Percentiles rank a stretch among this genome's conserved stretches.
These are phyloP conservation scores for Pichia sorboxylosa DNA, from an alignment of 1,139 yeast species.

Conservation along the genomic window DNA sequence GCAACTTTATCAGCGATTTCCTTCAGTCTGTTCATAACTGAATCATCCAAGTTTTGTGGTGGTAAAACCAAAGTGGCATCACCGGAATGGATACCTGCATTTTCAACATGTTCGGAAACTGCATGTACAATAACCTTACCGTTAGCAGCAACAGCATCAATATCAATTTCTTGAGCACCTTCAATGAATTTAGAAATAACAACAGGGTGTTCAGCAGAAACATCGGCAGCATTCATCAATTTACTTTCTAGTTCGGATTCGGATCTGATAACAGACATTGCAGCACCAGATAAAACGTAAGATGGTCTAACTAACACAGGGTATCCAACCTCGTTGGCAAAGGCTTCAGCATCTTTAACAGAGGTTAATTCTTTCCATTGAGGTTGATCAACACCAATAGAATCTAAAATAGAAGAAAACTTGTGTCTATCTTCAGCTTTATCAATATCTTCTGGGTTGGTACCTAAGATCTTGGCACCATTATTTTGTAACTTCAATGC, in stretches of 20 bases:
- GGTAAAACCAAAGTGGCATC: conserved; percentile 94
- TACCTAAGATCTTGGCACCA: conserved; percentile 85
- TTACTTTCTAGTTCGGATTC: conserved; percentile 71
- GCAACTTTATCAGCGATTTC: conserved; percentile 89
- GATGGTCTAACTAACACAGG: conserved; percentile 98
- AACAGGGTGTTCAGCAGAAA: conserved; percentile 92
- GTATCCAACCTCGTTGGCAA: conserved; percentile 80
- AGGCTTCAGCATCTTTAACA: conserved; percentile 69
- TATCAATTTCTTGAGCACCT: conserved; percentile 94
- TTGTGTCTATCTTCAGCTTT: conserved; percentile 97
- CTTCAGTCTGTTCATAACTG: conserved; percentile 51
- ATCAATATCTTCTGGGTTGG: conserved; percentile 90
- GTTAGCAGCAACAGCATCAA: conserved; percentile 87
- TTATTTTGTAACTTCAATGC: conserved; percentile 74
- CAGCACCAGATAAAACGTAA: conserved; percentile 95
- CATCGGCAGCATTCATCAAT: conserved; percentile 78
- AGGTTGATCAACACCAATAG: conserved; percentile 90
- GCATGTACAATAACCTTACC: conserved; percentile 91
- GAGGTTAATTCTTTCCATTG: conserved; percentile 94
- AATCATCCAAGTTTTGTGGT: conserved; percentile 62
- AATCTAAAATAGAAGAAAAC: conserved; percentile 87
- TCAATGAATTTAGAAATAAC: conserved; percentile 92
- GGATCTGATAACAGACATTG: conserved; percentile 85
- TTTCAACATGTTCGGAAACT: conserved; percentile 94
- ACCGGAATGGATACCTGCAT: conserved; percentile 98